Evolutionary conservation across 2,329 filamentous ascomycete genomes (phyloP).

Genomic region (Alternaria sp.): DNA sequence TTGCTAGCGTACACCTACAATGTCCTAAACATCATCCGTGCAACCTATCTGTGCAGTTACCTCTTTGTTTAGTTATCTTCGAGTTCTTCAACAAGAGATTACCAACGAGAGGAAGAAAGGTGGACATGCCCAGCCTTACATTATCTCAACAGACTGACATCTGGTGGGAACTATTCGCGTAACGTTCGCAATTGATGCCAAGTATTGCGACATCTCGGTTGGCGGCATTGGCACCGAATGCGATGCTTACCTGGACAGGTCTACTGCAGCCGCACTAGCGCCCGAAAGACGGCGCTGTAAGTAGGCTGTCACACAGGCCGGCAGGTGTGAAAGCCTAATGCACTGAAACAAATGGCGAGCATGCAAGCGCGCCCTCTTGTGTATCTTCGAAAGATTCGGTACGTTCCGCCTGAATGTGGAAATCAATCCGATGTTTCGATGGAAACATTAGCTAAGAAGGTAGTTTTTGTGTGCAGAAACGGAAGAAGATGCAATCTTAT

Average conservation of each 20-base stretch:
- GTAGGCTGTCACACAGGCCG: not conserved
- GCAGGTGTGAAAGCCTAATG: not conserved
- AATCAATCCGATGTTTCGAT: not conserved
- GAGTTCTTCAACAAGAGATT: not conserved
- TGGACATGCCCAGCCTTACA: not conserved
- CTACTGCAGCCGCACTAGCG: slow-evolving; percentile 4
- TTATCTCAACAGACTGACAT: not conserved
- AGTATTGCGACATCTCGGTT: slow-evolving; percentile 18
- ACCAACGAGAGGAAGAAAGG: not conserved
- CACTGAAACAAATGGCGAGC: not conserved
- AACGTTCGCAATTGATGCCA: slow-evolving; percentile 12
- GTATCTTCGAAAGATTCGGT: not conserved
- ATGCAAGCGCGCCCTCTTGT: not conserved
- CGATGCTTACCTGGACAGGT: slow-evolving; percentile 1
- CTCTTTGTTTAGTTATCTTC: not conserved
- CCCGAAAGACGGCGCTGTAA: not conserved
- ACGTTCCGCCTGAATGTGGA: not conserved
- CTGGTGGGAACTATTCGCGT: not conserved
- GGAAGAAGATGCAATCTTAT: not conserved
- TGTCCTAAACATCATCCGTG: not conserved
- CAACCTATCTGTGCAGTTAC: not conserved
- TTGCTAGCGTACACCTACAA: not conserved
- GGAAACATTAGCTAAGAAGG: not conserved
- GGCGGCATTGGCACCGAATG: slow-evolving; percentile 8
- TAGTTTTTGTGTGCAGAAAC: not conserved